A percentile compares a stretch with the other conserved stretches of the same genome.
These are phyloP conservation scores for Cytospora leucostoma DNA, from an alignment of 2,329 filamentous ascomycete genomes.

Conservation along the genomic window DNA sequence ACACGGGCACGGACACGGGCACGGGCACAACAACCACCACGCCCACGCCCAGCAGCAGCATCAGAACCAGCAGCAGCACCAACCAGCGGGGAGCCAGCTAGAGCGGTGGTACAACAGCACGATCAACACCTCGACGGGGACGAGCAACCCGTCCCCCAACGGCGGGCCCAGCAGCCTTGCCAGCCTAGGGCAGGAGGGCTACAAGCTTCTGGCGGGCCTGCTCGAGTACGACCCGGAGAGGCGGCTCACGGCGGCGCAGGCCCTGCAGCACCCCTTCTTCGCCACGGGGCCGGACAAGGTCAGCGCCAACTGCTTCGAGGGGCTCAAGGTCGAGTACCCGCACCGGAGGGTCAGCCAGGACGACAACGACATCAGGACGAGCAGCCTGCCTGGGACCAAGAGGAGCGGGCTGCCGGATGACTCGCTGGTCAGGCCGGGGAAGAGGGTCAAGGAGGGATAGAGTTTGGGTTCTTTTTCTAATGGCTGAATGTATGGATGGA, in stretches of 20 bases:
- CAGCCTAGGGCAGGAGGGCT: conserved; percentile 73
- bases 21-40: too few relatives aligned
- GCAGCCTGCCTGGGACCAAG: conserved; percentile 88
- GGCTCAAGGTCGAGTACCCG: conserved; percentile 84
- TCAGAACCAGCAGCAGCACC: conserved; percentile 46
- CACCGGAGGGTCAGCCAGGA: conserved; percentile 88
- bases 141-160: conserved; percentile 46
- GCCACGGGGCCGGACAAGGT: conserved; percentile 67
- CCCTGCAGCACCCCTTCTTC: conserved; percentile 91
- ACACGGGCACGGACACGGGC: too few relatives aligned
- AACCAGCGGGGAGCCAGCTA: conserved; percentile 51
- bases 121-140: conserved; percentile 59
- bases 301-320: conserved; percentile 85
- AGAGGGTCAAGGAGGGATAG: conserved; percentile 60
- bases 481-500: too few relatives aligned
- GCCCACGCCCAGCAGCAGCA: too few relatives aligned
- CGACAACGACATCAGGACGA: conserved; percentile 92
- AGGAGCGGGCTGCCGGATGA: conserved; percentile 85
- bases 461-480: conserved; percentile 5
- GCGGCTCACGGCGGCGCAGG: conserved; percentile 82
- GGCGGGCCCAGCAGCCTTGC: conserved; percentile 45
- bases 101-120: conserved; percentile 81
- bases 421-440: conserved; percentile 61
- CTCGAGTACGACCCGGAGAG: conserved; percentile 93
- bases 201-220: conserved; percentile 76